These are phyloP conservation scores for Boletales sp. DNA, from an alignment of 768 basidiomycete genomes.

Conservation along the genomic window DNA sequence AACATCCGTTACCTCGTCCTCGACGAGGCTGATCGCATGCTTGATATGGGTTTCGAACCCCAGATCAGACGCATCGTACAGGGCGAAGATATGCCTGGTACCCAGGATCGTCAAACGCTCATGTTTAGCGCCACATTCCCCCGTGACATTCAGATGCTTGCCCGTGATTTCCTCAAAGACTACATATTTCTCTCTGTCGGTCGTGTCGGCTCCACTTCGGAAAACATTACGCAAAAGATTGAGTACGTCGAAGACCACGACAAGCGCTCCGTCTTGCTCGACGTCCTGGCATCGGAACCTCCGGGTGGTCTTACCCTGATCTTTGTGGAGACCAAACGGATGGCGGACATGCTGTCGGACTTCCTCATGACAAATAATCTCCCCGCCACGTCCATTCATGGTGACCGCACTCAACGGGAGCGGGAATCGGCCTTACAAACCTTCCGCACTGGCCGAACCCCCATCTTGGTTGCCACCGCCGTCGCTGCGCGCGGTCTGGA, in stretches of 20 bases:
- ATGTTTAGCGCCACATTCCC: constrained; percentile 99
- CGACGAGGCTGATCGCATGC: constrained; percentile 99
- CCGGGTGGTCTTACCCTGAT: constrained; percentile 82
- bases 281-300: constrained; percentile 78
- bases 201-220: constrained; percentile 96
- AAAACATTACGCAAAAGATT: constrained; percentile 99
- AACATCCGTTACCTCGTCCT: constrained; percentile 98
- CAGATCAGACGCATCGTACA: constrained; percentile 98
- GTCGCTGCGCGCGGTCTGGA: constrained; percentile 99
- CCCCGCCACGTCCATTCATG: constrained; percentile 95
- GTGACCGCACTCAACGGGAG: constrained; percentile 96
- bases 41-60: constrained; percentile 99
- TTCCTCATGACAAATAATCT: constrained; percentile 83
- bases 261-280: constrained; percentile 95
- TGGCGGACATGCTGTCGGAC: constrained; percentile 98
- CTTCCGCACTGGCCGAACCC: constrained; percentile 93
- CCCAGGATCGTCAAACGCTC: constrained; percentile 89
- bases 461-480: constrained; percentile 96
- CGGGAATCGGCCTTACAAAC: constrained; percentile 94
- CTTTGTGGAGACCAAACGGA: constrained; percentile 99
- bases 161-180: constrained; percentile 94
- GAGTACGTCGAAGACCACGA: constrained; percentile 97
- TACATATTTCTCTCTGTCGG: constrained; percentile 99
- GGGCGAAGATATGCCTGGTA: constrained; percentile 97
- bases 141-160: constrained; percentile 95